These are phyloP conservation scores for Teratosphaeria nubilosa DNA, from an alignment of 2,329 filamentous ascomycete species.

Conservation along the genomic window DNA sequence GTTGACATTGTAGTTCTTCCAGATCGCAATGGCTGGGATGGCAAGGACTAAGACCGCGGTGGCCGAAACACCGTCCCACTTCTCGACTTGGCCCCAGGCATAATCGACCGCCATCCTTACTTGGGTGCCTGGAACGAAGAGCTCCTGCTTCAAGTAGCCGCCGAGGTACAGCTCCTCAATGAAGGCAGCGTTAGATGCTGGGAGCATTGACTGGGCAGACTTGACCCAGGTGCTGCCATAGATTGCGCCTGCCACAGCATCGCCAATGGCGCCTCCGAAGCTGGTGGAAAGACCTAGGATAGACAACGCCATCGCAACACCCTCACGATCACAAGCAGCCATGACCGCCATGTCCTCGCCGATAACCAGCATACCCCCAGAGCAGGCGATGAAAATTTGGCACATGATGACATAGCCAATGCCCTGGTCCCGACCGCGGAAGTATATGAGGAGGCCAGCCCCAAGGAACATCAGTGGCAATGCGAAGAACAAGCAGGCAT, in stretches of 20 bases:
- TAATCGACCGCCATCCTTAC: conserved; percentile 35
- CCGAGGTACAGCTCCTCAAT: conserved; percentile 26
- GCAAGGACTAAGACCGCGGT: conserved; percentile 13
- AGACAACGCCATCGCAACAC: conserved; percentile 27
- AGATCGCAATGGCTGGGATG: conserved; percentile 13
- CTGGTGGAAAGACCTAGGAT: conserved; percentile 22
- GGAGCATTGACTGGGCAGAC: conserved; percentile 31
- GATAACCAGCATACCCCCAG: conserved; percentile 45
- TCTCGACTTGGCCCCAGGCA: conserved; percentile 28
- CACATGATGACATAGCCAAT: conserved; percentile 46
- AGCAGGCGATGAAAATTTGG: conserved; percentile 47
- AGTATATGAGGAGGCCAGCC: conserved; percentile 26
- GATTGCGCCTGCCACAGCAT: conserved; percentile 23
- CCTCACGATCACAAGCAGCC: conserved; percentile 33
- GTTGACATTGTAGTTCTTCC: conserved; percentile 14
- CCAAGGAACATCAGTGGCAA: conserved; percentile 28
- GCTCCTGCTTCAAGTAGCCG: conserved; percentile 22
- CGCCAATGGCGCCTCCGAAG: conserved; percentile 26
- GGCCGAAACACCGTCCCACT: conserved; percentile 13
- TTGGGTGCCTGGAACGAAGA: conserved; percentile 33
- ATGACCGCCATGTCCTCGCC: conserved; percentile 50
- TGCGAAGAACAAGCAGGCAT: conserved; percentile 25
- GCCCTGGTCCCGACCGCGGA: conserved; percentile 27
- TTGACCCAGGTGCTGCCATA: conserved; percentile 20
- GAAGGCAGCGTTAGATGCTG: conserved; percentile 22